Evolutionary conservation across 257 asterid species (phyloP).

Genomic region (Anisodus acutangulus): DNA sequence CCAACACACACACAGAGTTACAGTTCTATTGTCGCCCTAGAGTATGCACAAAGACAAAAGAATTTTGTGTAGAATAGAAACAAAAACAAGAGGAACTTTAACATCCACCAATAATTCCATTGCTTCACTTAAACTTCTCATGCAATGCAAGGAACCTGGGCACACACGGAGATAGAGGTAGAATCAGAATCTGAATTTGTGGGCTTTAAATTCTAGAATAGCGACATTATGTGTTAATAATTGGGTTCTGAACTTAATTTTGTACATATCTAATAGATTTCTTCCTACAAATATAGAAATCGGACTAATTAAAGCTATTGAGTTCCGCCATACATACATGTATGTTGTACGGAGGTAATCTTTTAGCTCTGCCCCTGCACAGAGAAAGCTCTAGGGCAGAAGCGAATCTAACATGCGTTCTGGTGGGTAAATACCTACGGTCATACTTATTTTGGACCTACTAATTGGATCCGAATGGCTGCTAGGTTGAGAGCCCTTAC

Average conservation of each 20-base stretch:
- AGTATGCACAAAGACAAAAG: constrained; percentile 33
- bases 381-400: background rate
- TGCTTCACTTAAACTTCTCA: constrained; percentile 38
- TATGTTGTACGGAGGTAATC: background rate
- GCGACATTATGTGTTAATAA: background rate
- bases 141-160: constrained; percentile 25
- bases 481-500: too few relatives aligned
- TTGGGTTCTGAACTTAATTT: background rate
- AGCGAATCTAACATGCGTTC: background rate
- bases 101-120: constrained; percentile 23
- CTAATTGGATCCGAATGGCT: too few relatives aligned
- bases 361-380: background rate
- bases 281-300: background rate
- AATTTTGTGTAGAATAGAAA: background rate
- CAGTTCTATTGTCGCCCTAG: constrained; percentile 38
- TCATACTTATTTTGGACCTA: background rate
- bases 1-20: background rate
- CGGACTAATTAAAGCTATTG: background rate
- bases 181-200: background rate
- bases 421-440: background rate
- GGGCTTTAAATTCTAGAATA: background rate
- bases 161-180: background rate
- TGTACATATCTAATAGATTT: background rate
- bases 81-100: constrained; percentile 27
- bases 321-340: background rate